Conservation (phyloP, 805 yeast species). For the Kuraishia ogatae region DNA sequence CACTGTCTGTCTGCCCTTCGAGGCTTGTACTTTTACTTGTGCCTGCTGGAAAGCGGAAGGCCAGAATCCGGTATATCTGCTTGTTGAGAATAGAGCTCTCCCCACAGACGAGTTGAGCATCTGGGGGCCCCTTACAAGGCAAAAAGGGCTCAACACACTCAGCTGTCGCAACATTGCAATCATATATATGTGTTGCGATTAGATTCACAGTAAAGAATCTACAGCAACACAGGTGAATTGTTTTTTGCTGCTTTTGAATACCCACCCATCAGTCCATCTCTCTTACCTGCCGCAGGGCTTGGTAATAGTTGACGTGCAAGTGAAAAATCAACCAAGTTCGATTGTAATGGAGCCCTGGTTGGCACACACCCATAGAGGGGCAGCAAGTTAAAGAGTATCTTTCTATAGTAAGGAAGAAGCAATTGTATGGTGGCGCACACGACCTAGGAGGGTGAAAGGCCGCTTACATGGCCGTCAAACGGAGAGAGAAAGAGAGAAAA, state of each 20-base stretch:
- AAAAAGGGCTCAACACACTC: neutral
- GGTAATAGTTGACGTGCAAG: neutral
- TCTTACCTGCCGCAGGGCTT: neutral
- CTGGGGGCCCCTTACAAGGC: neutral
- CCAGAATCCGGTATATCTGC: neutral
- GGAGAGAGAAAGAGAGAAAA: no score
- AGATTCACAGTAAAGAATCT: neutral
- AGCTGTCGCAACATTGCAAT: neutral
- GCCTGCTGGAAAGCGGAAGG: neutral
- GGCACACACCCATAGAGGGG: neutral
- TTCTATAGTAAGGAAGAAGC: neutral
- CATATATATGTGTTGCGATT: neutral
- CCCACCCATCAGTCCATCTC: neutral
- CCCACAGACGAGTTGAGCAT: neutral
- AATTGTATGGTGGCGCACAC: neutral
- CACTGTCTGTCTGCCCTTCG: neutral
- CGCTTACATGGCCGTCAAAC: neutral
- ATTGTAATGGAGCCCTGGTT: neutral
- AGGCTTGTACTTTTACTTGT: neutral
- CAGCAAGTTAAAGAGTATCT: no score
- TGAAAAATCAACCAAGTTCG: neutral
- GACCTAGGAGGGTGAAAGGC: neutral
- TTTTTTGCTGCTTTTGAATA: no score
- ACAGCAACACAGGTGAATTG: neutral
- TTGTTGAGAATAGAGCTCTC: neutral